A percentile compares a stretch with the other conserved stretches of the same genome.
phyloP scores from a whole-genome alignment of 352 stramenopile species.

The Phytophthora citrophthora region DNA sequence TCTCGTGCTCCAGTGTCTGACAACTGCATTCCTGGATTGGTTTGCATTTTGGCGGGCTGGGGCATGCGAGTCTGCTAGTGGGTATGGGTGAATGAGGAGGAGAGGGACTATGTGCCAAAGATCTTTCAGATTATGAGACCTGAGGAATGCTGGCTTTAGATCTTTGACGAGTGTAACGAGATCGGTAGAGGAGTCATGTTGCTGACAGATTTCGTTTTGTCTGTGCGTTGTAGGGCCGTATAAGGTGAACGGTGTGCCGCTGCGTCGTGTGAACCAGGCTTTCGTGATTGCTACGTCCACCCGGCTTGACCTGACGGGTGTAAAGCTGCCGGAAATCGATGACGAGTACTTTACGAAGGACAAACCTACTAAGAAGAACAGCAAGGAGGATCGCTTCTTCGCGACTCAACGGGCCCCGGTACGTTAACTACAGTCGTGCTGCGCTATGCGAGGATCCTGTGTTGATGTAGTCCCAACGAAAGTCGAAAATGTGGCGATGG shows the following conservation, averaged over 20 bases:
- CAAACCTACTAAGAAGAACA: conserved; percentile 66
- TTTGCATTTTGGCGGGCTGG: not conserved
- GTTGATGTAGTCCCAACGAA: conserved; percentile 22
- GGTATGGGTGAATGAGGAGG: not conserved
- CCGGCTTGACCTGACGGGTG: conserved; percentile 94
- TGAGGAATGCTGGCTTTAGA: conserved; percentile 57
- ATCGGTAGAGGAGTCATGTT: not conserved
- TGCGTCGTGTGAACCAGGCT: conserved; percentile 98
- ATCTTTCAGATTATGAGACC: conserved; percentile 87
- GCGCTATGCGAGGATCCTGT: conserved; percentile 13
- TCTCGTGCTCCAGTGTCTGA: not conserved
- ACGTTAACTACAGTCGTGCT: conserved; percentile 27
- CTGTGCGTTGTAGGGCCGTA: conserved; percentile 81
- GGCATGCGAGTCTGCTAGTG: not conserved
- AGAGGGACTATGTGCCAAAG: conserved; percentile 45
- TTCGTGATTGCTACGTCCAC: conserved; percentile 99
- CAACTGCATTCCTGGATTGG: not conserved
- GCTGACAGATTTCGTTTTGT: not conserved
- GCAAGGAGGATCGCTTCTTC: conserved; percentile 94
- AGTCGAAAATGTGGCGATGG: conserved; percentile 10
- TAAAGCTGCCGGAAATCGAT: conserved; percentile 91
- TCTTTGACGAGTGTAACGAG: not conserved
- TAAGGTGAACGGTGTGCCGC: conserved; percentile 98
- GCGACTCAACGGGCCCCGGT: conserved; percentile 52
- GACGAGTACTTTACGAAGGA: conserved; percentile 95